Conservation (phyloP, 192 early-diverging fungal species). For the Linnemannia hyalina region DNA sequence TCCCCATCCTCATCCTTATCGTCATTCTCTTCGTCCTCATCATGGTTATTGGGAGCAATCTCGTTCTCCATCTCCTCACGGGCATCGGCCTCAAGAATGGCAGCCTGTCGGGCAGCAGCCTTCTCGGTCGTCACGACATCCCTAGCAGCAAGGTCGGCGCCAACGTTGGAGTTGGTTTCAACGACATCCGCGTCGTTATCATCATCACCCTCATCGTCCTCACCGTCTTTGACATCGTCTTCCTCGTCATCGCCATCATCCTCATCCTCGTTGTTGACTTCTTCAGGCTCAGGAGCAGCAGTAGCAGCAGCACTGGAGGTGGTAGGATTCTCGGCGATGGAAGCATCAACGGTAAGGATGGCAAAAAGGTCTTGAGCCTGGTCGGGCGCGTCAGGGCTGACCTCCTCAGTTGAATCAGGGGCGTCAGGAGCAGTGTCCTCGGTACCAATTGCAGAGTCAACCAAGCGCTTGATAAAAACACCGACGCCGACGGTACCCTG, state of each 20-base stretch:
- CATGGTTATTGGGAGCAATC: neutral
- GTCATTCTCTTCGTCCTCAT: neutral
- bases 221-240: neutral
- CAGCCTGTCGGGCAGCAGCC: slow-evolving; percentile 8
- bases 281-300: neutral
- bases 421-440: neutral
- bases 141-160: neutral
- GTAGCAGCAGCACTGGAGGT: neutral
- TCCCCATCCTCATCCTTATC: slow-evolving; percentile 5
- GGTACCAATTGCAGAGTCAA: slow-evolving; percentile 19
- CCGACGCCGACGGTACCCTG: neutral
- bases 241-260: neutral
- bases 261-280: neutral
- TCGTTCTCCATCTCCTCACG: neutral
- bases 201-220: slow-evolving; percentile 13
- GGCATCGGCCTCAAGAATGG: slow-evolving; percentile 10
- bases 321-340: neutral
- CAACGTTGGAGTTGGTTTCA: neutral
- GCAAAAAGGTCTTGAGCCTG: neutral
- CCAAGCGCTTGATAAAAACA: slow-evolving; percentile 16
- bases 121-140: neutral
- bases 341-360: neutral
- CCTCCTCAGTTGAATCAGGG: neutral
- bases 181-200: slow-evolving; percentile 10
- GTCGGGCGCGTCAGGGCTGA: neutral